Evolutionary conservation across 2,329 filamentous ascomycete genomes (phyloP).

Genomic region (Cladophialophora bantiana): DNA sequence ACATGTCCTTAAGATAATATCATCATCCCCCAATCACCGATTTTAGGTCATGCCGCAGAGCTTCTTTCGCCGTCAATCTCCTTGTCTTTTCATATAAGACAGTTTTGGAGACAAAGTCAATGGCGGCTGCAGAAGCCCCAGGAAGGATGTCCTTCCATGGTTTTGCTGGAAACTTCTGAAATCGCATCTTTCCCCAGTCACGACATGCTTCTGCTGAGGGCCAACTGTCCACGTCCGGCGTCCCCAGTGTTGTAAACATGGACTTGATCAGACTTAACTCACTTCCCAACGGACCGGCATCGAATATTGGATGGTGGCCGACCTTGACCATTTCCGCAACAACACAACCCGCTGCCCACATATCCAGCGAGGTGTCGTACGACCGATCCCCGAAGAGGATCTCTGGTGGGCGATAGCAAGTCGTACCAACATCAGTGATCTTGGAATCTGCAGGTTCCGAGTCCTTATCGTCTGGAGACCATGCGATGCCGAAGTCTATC

Average conservation of each 20-base stretch:
- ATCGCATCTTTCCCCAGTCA: constrained; percentile 87
- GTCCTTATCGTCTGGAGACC: constrained; percentile 66
- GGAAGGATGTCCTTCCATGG: constrained; percentile 75
- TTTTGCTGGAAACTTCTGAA: constrained; percentile 72
- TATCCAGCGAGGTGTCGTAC: constrained; percentile 77
- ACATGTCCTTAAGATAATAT: not conserved
- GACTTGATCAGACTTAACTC: constrained; percentile 90
- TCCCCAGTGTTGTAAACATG: constrained; percentile 90
- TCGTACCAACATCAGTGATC: constrained; percentile 92
- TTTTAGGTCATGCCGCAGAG: constrained; percentile 24
- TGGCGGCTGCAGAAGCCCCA: constrained; percentile 63
- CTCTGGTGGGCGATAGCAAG: constrained; percentile 88
- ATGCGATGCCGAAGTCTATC: constrained; percentile 91
- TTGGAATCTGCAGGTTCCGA: constrained; percentile 73
- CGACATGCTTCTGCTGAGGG: constrained; percentile 69
- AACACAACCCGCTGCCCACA: constrained; percentile 88
- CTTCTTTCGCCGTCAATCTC: constrained; percentile 67
- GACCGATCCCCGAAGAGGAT: constrained; percentile 80
- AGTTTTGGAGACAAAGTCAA: constrained; percentile 70
- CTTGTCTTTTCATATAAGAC: constrained; percentile 74
- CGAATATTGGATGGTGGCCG: constrained; percentile 72
- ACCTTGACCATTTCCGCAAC: constrained; percentile 74
- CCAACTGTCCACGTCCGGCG: constrained; percentile 80
- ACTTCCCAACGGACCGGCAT: constrained; percentile 87
- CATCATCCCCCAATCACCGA: not conserved